Conservation (phyloP, 108 stramenopile genomes). For the Thalassiosira profunda region DNA sequence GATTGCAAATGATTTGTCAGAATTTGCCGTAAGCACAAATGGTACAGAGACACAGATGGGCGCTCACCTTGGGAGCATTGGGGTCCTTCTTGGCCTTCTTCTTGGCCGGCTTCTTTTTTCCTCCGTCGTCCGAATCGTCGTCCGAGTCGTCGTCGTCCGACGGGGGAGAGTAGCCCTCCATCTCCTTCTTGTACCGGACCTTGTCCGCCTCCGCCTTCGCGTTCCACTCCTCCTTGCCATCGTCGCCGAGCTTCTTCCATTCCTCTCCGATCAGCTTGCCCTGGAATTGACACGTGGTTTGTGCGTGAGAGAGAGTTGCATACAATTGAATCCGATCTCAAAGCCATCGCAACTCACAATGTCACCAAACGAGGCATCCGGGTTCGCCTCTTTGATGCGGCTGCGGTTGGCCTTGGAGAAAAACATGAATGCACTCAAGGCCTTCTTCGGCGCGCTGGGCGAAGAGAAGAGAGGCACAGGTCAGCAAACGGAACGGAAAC, state of each 20-base stretch:
- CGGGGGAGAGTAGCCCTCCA: conserved; percentile 46
- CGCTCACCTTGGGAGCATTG: conserved; percentile 25
- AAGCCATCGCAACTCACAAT: conserved; percentile 57
- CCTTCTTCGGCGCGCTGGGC: conserved; percentile 48
- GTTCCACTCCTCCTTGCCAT: conserved; percentile 44
- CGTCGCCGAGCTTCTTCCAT: conserved; percentile 42
- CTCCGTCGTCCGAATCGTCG: background rate
- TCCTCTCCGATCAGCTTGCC: conserved; percentile 53
- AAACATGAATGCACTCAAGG: conserved; percentile 17
- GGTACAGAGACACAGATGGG: background rate
- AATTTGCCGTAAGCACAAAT: background rate
- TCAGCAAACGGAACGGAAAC: too few relatives aligned
- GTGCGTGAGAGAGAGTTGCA: too few relatives aligned
- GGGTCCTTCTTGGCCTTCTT: conserved; percentile 15
- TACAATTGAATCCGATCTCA: background rate
- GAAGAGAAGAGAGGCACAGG: too few relatives aligned
- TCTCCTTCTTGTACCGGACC: conserved; percentile 59
- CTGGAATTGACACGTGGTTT: too few relatives aligned
- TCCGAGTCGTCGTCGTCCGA: background rate
- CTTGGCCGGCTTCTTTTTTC: background rate
- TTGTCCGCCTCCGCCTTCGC: conserved; percentile 54
- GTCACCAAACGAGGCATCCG: conserved; percentile 14
- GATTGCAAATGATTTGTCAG: background rate
- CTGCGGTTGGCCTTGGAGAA: conserved; percentile 37
- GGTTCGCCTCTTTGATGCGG: conserved; percentile 36